These are phyloP conservation scores for Bassia scoparia DNA, from an alignment of 148 eudicot genomes.

Conservation along the genomic window DNA sequence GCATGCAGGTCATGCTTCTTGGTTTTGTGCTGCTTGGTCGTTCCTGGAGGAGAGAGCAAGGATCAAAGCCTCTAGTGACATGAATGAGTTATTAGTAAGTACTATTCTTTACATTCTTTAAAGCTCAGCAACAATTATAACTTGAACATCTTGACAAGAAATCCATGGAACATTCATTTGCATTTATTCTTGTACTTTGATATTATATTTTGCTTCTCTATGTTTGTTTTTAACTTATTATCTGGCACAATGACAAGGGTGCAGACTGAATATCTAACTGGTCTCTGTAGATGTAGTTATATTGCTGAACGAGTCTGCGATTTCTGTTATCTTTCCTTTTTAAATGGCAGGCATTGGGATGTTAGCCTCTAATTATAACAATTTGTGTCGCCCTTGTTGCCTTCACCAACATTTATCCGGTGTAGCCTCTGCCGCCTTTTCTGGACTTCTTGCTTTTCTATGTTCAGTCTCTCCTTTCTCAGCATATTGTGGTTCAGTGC, in stretches of 20 bases:
- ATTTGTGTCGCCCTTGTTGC: too few species aligned
- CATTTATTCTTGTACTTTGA: not conserved
- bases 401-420: too few species aligned
- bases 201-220: not conserved
- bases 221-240: not conserved
- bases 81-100: conserved; percentile 88
- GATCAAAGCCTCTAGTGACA: conserved; percentile 85
- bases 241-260: too few species aligned
- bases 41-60: conserved; percentile 87
- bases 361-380: not conserved
- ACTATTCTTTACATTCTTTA: not conserved
- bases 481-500: too few species aligned
- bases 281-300: not conserved
- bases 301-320: not conserved
- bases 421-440: too few species aligned
- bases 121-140: not conserved
- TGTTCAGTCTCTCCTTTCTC: too few species aligned
- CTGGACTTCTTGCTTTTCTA: too few species aligned
- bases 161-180: not conserved
- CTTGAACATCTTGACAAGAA: not conserved
- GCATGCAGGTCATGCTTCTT: conserved; percentile 98
- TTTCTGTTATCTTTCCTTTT: not conserved
- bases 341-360: not conserved
- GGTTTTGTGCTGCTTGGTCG: conserved; percentile 93
- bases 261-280: too few species aligned